Evolutionary conservation across 257 asterid genomes (phyloP).

Genomic region (Solanum okadae): DNA sequence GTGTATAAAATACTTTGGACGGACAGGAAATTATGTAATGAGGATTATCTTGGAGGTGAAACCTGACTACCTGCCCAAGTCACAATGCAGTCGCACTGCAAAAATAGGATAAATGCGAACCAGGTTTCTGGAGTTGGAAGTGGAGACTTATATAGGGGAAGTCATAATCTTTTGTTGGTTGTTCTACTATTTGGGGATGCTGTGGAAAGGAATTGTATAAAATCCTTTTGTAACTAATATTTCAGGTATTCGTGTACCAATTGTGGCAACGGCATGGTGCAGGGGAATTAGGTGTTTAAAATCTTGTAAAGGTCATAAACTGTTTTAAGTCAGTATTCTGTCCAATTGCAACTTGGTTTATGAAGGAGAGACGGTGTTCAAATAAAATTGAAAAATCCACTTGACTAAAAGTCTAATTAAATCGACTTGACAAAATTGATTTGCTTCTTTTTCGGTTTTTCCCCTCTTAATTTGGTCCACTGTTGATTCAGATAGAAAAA

Average conservation of each 20-base stretch:
- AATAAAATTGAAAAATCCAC: background rate
- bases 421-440: background rate
- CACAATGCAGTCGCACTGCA: background rate
- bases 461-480: background rate
- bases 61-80: background rate
- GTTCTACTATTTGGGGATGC: background rate
- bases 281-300: background rate
- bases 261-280: background rate
- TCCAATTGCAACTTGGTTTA: background rate
- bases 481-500: background rate
- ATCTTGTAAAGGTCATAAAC: background rate
- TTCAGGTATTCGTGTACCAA: background rate
- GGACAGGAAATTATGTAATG: background rate
- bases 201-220: background rate
- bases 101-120: background rate
- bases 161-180: background rate
- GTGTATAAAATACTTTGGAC: background rate
- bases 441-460: background rate
- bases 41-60: background rate
- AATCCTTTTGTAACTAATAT: background rate
- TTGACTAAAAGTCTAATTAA: background rate
- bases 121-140: background rate
- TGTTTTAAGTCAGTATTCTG: background rate
- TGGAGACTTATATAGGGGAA: background rate
- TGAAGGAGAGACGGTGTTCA: background rate